A percentile compares a stretch with the other conserved stretches of the same genome.
These are phyloP conservation scores for Globisporangium echinulatum DNA, from an alignment of 352 stramenopile species.

Conservation along the genomic window DNA sequence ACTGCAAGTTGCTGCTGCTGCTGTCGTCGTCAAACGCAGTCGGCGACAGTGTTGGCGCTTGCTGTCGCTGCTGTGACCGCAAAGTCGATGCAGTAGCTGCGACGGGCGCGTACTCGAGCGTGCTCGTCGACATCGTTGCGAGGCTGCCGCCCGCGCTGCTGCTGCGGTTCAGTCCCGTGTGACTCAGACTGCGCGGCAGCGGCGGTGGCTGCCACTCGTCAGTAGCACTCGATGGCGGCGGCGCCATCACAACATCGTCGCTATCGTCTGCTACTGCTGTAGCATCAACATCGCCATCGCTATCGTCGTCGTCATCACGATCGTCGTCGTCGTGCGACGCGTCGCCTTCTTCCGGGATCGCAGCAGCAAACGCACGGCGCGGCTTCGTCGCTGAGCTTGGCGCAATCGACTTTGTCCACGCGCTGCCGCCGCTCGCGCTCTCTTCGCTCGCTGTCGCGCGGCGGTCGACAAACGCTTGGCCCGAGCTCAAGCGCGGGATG, in stretches of 20 bases:
- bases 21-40: conserved; percentile 7
- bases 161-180: conserved; percentile 2
- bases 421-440: conserved; percentile 14
- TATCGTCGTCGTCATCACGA: conserved; percentile 16
- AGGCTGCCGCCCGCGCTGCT: background rate
- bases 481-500: conserved; percentile 76
- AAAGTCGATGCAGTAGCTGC: too few species aligned
- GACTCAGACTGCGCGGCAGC: conserved; percentile 9
- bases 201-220: conserved; percentile 8
- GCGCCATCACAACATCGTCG: conserved; percentile 9
- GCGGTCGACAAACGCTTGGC: conserved; percentile 77
- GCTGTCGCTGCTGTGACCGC: too few species aligned
- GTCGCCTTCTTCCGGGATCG: conserved; percentile 43
- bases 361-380: conserved; percentile 30
- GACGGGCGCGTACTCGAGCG: background rate
- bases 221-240: background rate
- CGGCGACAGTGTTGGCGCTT: background rate
- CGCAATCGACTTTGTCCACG: conserved; percentile 14
- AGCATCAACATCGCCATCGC: background rate
- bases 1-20: conserved; percentile 3
- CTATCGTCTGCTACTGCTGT: conserved; percentile 3
- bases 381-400: conserved; percentile 13
- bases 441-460: conserved; percentile 44
- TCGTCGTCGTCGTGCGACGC: conserved; percentile 15
- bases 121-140: background rate